Conservation (phyloP, 176 grass and related monocot species). For the Tillandsia fasciculata region DNA sequence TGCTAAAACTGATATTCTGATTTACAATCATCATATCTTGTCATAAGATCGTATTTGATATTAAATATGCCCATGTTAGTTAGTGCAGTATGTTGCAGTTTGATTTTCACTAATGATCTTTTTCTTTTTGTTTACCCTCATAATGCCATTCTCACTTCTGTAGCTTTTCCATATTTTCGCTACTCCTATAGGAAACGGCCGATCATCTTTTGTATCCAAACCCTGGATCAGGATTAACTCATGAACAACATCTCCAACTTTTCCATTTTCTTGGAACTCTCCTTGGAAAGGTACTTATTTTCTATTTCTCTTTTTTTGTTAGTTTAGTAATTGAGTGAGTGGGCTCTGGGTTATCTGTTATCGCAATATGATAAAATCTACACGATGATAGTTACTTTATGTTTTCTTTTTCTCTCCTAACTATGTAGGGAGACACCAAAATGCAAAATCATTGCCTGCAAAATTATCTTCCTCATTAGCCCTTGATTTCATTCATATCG, state of each 20-base stretch:
- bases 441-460: no score
- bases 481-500: no score
- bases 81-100: no score
- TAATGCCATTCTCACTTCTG: neutral
- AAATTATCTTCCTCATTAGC: no score
- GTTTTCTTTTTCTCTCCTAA: neutral
- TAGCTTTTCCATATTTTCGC: slow-evolving; percentile 9
- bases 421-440: no score
- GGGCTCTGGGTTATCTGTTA: neutral
- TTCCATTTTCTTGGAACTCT: slow-evolving; percentile 94
- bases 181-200: slow-evolving; percentile 55
- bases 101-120: no score
- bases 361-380: no score
- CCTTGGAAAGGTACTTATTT: slow-evolving; percentile 75
- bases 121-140: slow-evolving; percentile 3
- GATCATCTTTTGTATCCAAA: slow-evolving; percentile 96
- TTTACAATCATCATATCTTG: no score
- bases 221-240: slow-evolving; percentile 87
- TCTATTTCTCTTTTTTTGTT: neutral
- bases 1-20: no score
- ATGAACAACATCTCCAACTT: slow-evolving; percentile 89
- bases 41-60: no score
- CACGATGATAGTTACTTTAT: neutral
- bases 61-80: no score
- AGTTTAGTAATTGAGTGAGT: neutral